Conservation (phyloP, 768 basidiomycete species). For the Podaxis sp. region DNA sequence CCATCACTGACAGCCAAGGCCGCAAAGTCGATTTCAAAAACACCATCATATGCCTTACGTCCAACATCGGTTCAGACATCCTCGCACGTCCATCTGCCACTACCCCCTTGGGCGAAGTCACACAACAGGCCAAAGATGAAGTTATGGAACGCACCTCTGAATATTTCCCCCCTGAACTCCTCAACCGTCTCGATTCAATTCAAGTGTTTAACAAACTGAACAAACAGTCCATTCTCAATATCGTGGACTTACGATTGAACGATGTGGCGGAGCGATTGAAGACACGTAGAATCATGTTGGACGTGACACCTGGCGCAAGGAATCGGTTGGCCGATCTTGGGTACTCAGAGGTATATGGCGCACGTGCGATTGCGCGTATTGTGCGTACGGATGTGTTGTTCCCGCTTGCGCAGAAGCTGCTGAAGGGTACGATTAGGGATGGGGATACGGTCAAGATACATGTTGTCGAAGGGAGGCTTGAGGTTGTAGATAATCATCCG, state of each 20-base stretch:
- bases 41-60: slow-evolving; percentile 89
- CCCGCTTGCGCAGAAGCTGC: slow-evolving; percentile 76
- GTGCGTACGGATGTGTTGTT: slow-evolving; percentile 81
- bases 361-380: slow-evolving; percentile 84
- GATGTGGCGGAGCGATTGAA: slow-evolving; percentile 72
- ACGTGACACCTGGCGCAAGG: slow-evolving; percentile 61
- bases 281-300: slow-evolving; percentile 64
- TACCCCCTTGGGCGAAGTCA: slow-evolving; percentile 48
- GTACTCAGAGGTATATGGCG: slow-evolving; percentile 85
- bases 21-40: slow-evolving; percentile 95
- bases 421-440: slow-evolving; percentile 78
- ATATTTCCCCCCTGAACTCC: slow-evolving; percentile 87
- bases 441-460: slow-evolving; percentile 66
- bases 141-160: slow-evolving; percentile 76
- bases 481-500: slow-evolving; percentile 64
- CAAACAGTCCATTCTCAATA: slow-evolving; percentile 66
- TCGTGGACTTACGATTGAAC: slow-evolving; percentile 72
- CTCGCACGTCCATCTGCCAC: slow-evolving; percentile 68
- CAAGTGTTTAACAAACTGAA: slow-evolving; percentile 91
- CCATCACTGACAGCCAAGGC: slow-evolving; percentile 88
- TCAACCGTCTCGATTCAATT: slow-evolving; percentile 87
- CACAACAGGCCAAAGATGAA: slow-evolving; percentile 55
- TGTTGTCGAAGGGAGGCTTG: slow-evolving; percentile 41
- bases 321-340: slow-evolving; percentile 75
- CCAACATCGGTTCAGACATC: slow-evolving; percentile 83